Base-by-base conservation (phyloP, 2,329 filamentous ascomycete species). In the Fusarium temperatum region DNA sequence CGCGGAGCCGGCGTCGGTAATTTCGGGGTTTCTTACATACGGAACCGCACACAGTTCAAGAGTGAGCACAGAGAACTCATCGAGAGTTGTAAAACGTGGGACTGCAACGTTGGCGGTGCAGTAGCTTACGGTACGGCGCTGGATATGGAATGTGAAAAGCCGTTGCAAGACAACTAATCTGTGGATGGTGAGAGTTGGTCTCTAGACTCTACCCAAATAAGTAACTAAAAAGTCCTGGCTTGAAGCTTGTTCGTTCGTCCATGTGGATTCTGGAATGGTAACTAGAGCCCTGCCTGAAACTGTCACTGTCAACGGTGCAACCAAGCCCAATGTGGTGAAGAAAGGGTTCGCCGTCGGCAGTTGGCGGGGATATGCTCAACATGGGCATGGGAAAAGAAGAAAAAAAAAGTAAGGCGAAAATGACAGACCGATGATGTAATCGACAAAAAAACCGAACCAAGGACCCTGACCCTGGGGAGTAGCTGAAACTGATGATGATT, bases 391-490 rank as follows among this genome's bases (percentile, higher is more conserved):
- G n/a, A 48, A 47, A 58, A 70, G 30, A 18, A 51, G 22, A 45
- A 53, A n/a, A 18, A 51, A 28, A 45, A 53, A n/a, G 58, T 70
- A 70, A 47, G 66, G 67, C 47, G 53, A 53, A 44, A 44, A 60
- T 70, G 60, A 59, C n/a, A 26, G 41, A 36, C 30, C 38, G 45
- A 70, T 74, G 72, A 74, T 74, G 72, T 73, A 73, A 73, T 60
- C 44, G 72, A 74, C 68, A 66, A 66, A 74, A 73, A 66, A 69
- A 63, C 26, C 17, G 44, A 68, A 47, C 30, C 53, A 62, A 59
- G 42, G 64, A 74, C 72, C 72, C 68, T 66, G 64, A 51, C 38
- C 48, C 42, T 8, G 41, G 39, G 28, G 51, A 50, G 18, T n/a
- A 39, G 30, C 45, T 35, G 41, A 64, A 35, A 47, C 54, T 58